Evolutionary conservation across 2,329 filamentous ascomycete genomes (phyloP).

Genomic region (Venturia pyrina): DNA sequence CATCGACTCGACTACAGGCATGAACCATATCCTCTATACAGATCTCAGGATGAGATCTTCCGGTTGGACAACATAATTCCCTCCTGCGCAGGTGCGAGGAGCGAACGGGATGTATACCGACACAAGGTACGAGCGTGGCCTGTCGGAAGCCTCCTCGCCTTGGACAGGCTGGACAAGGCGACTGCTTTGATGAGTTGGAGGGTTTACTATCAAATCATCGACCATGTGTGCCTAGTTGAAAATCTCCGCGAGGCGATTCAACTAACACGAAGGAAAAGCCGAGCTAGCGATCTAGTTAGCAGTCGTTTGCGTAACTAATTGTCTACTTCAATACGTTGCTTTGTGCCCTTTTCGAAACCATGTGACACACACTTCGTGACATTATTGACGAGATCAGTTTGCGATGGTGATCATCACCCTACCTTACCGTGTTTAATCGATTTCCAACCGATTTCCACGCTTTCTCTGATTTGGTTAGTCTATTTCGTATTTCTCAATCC

Average conservation of each 20-base stretch:
- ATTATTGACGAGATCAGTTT: too few relatives aligned
- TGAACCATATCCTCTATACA: background rate
- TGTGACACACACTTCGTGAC: too few relatives aligned
- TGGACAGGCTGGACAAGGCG: background rate
- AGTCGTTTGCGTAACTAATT: too few relatives aligned
- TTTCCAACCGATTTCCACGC: too few relatives aligned
- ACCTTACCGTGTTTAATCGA: too few relatives aligned
- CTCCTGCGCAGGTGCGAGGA: conserved; percentile 2
- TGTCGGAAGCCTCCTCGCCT: conserved; percentile 1
- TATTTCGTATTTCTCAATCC: too few relatives aligned
- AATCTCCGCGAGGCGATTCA: background rate
- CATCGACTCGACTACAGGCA: background rate
- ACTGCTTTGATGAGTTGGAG: background rate
- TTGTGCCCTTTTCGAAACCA: too few relatives aligned
- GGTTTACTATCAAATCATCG: background rate
- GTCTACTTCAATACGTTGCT: too few relatives aligned
- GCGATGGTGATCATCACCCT: too few relatives aligned
- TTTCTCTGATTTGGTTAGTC: too few relatives aligned
- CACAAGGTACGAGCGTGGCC: conserved; percentile 1
- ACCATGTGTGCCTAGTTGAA: background rate
- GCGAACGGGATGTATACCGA: background rate
- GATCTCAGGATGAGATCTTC: background rate
- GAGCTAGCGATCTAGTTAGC: background rate
- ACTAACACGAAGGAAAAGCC: background rate
- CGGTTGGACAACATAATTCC: background rate